Base-by-base conservation (phyloP, 306 rosid species). In the Urtica urens region DNA sequence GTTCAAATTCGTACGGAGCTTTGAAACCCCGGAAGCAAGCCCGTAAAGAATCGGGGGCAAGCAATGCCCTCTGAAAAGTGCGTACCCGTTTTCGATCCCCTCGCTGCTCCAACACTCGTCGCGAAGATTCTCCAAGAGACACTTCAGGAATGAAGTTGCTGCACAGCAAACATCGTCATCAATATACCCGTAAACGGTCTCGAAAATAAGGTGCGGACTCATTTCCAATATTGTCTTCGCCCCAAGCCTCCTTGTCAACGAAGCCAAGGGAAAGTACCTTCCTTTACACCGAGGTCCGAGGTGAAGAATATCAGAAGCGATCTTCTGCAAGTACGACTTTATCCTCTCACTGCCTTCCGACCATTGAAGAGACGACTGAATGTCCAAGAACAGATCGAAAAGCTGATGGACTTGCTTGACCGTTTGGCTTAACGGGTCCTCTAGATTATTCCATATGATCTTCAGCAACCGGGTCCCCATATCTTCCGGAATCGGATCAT, bases 151-250 rank as follows among this genome's bases (percentile, higher is more conserved):
- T 1, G 81, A 72, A 1, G 99, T 90, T 58, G 73, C 85, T 4
- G 99, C 99, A 69, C 94, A 81, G 68, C 95, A 90, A 22, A 90
- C 85, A 63, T 90, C 95, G 53, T 90, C 99, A 58, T 85, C 99
- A 20, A 75, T 71, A 53, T 90, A 90, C 5, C 94, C 94, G 40
- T 73, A 77, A 31, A 66, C 64, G 33, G 77, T 71, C 65, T 85
- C 92, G 34, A 50, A 71, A 34, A 90, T 67, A 53, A 90, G 54
- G 49, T 57, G 59, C 15, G 87, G 92, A 25, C 72, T 53, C 95
- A 81, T 68, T 35, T 67, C 74, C 31, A 90, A 57, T 78, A 90
- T 72, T 15, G 73, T 63, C 63, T 73, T 90, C 0, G 87, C 92
- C 14, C 99, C 94, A 74, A 90, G 60, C 62, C 99, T 79, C 75